Percentiles rank a stretch among this genome's conserved stretches.
phyloP scores from a whole-genome alignment of 1,284 basidiomycete genomes.

The Coniferiporia weirii region DNA sequence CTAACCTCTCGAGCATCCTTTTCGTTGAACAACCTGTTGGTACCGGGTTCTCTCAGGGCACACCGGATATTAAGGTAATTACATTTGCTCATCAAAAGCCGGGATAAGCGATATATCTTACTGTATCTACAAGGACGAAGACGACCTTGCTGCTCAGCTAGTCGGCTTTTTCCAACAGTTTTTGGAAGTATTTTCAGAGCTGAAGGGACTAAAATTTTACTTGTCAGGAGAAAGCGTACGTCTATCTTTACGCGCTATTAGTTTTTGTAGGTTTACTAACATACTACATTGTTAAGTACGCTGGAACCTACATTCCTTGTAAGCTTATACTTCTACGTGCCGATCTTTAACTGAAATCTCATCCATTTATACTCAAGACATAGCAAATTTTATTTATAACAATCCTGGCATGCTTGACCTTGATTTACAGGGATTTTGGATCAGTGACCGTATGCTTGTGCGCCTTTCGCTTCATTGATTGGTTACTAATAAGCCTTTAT shows the following conservation, averaged over 20 bases:
- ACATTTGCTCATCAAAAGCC: neutral
- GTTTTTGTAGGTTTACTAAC: neutral
- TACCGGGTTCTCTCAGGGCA: constrained; percentile 76
- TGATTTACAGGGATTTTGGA: constrained; percentile 65
- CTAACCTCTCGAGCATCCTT: constrained; percentile 73
- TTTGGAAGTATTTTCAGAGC: constrained; percentile 62
- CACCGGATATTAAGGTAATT: constrained; percentile 51
- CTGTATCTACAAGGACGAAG: constrained; percentile 45
- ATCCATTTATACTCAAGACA: constrained; percentile 39
- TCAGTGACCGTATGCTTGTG: constrained; percentile 54
- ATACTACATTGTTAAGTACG: constrained; percentile 18
- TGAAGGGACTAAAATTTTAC: constrained; percentile 66
- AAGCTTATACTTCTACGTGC: constrained; percentile 1
- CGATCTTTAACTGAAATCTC: neutral
- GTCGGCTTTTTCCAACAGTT: constrained; percentile 61
- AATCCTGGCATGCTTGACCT: constrained; percentile 49
- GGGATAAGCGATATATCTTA: neutral
- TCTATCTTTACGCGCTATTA: constrained; percentile 4
- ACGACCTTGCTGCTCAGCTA: constrained; percentile 50
- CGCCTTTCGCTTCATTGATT: neutral
- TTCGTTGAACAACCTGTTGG: constrained; percentile 84
- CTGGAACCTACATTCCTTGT: constrained; percentile 30
- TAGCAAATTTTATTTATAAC: constrained; percentile 67
- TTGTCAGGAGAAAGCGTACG: constrained; percentile 68
- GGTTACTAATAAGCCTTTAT: constrained; percentile 22